phyloP scores from a whole-genome alignment of 2,329 filamentous ascomycete species.

The Seiridium unicorne region DNA sequence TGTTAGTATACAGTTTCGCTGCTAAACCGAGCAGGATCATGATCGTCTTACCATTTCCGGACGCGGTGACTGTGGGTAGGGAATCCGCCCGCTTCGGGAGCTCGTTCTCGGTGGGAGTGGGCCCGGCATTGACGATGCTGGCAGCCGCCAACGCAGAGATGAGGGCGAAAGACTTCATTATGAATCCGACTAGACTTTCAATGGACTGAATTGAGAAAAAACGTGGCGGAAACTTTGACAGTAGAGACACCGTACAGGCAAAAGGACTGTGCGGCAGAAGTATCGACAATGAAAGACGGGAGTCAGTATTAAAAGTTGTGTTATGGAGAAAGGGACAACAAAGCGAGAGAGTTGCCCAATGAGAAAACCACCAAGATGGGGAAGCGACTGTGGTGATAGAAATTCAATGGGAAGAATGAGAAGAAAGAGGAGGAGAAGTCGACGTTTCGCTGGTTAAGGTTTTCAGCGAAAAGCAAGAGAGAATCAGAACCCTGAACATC shows the following conservation, averaged over 20 bases:
- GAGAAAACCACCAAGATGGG: neutral
- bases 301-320: constrained; percentile 13
- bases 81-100: constrained; percentile 49
- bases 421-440: constrained; percentile 10
- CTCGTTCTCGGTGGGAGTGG: constrained; percentile 47
- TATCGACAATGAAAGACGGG: constrained; percentile 2
- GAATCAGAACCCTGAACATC: neutral
- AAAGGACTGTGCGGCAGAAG: neutral
- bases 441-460: neutral
- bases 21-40: neutral
- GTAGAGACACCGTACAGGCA: neutral
- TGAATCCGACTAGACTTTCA: constrained; percentile 22
- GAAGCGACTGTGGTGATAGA: neutral
- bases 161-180: constrained; percentile 49
- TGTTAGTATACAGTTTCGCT: constrained; percentile 13
- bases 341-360: constrained; percentile 10
- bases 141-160: constrained; percentile 47
- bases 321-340: constrained; percentile 11
- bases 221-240: neutral
- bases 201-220: constrained; percentile 12
- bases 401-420: constrained; percentile 9
- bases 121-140: constrained; percentile 42
- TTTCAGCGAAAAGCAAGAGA: neutral
- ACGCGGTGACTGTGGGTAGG: constrained; percentile 49
- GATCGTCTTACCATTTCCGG: constrained; percentile 50